Percentiles rank a stretch among this genome's conserved stretches.
phyloP scores from a whole-genome alignment of 2,329 filamentous ascomycete species.

The Phialophora tarda region DNA sequence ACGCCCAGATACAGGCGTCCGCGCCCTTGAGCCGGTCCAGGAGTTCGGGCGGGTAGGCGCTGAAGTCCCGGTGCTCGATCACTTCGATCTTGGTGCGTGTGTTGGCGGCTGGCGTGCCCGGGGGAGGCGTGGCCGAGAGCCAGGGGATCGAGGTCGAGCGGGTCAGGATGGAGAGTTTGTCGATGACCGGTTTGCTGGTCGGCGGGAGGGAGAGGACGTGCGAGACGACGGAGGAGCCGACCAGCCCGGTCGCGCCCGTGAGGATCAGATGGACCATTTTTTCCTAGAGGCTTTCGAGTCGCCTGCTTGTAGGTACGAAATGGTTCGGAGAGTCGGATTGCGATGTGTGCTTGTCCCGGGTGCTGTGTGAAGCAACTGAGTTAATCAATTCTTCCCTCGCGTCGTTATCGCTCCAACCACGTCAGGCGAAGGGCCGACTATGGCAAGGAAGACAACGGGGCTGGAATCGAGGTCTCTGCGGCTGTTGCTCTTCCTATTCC shows the following conservation, averaged over 20 bases:
- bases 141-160: conserved; percentile 50
- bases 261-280: conserved; percentile 66
- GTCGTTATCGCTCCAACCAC: neutral
- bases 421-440: neutral
- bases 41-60: conserved; percentile 62
- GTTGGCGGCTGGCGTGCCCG: conserved; percentile 53
- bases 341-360: no score
- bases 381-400: neutral
- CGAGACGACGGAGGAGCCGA: conserved; percentile 66
- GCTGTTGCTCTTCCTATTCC: neutral
- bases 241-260: conserved; percentile 71
- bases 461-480: neutral
- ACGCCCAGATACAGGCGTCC: conserved; percentile 73
- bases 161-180: conserved; percentile 71
- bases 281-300: no score
- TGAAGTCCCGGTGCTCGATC: conserved; percentile 72
- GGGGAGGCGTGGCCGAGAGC: conserved; percentile 63
- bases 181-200: conserved; percentile 49
- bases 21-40: conserved; percentile 68
- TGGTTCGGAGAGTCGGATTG: no score
- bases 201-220: conserved; percentile 61
- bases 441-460: no score
- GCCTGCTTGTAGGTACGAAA: neutral
- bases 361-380: neutral
- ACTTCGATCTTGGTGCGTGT: conserved; percentile 67